These are phyloP conservation scores for Colletotrichum sp. DNA, from an alignment of 2,329 filamentous ascomycete genomes.

Conservation along the genomic window DNA sequence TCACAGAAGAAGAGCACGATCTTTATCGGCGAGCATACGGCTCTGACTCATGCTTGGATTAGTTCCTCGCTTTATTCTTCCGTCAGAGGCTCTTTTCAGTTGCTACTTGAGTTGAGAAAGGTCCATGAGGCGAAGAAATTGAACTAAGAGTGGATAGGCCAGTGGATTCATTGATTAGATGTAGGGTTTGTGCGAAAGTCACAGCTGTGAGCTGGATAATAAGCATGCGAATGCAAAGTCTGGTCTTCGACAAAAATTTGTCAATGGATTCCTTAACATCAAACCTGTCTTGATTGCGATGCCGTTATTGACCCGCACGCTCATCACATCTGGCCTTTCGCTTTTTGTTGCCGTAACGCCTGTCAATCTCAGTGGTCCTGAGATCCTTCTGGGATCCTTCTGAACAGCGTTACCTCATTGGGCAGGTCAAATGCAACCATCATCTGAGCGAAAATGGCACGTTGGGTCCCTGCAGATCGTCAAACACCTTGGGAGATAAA, in stretches of 20 bases:
- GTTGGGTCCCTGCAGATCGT: not conserved
- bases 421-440: not conserved
- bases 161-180: slow-evolving; percentile 21
- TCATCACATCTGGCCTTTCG: not conserved
- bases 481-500: not conserved
- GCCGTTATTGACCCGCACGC: not conserved
- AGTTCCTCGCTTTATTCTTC: slow-evolving; percentile 33
- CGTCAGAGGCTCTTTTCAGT: slow-evolving; percentile 32
- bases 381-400: not conserved
- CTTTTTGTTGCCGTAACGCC: not conserved
- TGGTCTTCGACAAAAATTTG: not conserved
- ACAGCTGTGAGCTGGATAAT: not conserved
- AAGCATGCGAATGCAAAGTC: not conserved
- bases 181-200: not conserved
- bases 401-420: not conserved
- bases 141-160: slow-evolving; percentile 28
- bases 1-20: slow-evolving; percentile 55
- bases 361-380: not conserved
- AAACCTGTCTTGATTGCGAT: not conserved
- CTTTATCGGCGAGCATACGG: slow-evolving; percentile 38
- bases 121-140: slow-evolving; percentile 27
- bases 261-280: not conserved
- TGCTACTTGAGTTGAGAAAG: slow-evolving; percentile 29
- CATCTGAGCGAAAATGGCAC: not conserved
- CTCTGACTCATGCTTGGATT: slow-evolving; percentile 38